Conservation (phyloP, 2,329 filamentous ascomycete genomes). For the Penicillium hesseltinei region DNA sequence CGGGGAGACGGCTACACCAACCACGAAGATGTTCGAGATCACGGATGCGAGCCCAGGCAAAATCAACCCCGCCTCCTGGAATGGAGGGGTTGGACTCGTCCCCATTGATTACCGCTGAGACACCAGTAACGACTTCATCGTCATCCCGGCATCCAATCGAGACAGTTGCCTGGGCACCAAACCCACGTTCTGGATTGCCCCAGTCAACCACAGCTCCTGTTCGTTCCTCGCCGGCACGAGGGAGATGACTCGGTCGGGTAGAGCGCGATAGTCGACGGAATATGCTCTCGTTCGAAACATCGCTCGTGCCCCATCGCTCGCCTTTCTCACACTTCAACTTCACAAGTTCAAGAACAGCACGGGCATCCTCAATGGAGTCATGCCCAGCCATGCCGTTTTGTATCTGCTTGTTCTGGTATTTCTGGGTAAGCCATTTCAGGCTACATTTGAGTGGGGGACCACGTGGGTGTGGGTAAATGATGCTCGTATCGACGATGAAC, state of each 20-base stretch:
- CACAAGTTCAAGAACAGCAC: slow-evolving; percentile 85
- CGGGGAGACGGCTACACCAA: slow-evolving; percentile 56
- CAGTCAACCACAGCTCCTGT: slow-evolving; percentile 74
- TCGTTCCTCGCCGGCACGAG: slow-evolving; percentile 27
- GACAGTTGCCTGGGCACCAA: slow-evolving; percentile 56
- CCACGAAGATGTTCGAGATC: slow-evolving; percentile 60
- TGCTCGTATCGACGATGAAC: slow-evolving; percentile 86
- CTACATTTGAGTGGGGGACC: slow-evolving; percentile 87
- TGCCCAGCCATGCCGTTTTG: slow-evolving; percentile 80
- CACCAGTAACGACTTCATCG: slow-evolving; percentile 55
- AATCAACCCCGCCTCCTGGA: slow-evolving; percentile 56
- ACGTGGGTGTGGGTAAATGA: slow-evolving; percentile 86
- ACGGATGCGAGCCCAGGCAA: slow-evolving; percentile 62
- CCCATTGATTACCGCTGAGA: slow-evolving; percentile 53
- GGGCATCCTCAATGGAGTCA: slow-evolving; percentile 89
- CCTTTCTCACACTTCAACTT: slow-evolving; percentile 96
- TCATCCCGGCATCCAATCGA: slow-evolving; percentile 59
- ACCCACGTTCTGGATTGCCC: slow-evolving; percentile 70
- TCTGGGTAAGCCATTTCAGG: slow-evolving; percentile 83
- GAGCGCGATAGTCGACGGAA: slow-evolving; percentile 75
- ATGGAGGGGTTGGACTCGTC: slow-evolving; percentile 46
- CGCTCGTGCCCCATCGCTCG: slow-evolving; percentile 76
- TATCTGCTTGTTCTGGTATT: slow-evolving; percentile 82
- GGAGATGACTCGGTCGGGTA: slow-evolving; percentile 41
- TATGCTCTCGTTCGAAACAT: slow-evolving; percentile 78